Evolutionary conservation across 179 eudicot genomes (phyloP), one percentile per base, ranked within the genome.

Genomic region (Amaranthus tricolor): DNA sequence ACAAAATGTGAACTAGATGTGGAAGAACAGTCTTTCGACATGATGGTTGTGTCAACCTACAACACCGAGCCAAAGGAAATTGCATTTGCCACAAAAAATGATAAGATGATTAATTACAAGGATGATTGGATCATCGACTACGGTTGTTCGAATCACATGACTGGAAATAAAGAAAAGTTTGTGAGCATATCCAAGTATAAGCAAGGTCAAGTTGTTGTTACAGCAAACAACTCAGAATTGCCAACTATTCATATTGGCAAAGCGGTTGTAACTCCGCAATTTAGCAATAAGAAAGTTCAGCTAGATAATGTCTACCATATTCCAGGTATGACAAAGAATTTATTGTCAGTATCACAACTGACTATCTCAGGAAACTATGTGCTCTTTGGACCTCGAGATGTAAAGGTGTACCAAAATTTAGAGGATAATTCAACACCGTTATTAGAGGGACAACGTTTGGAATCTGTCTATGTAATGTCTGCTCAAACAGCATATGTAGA

Each of bases 111-210:
- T 5, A 74, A 74, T 10, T 74, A 74, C 43, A 43, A 51, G 12
- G 70, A 74, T 40, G 70, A 74, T 63, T 47, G 56, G 24, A 71
- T 71, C 24, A 24, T 71, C 21, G 66, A 73, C n/a, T 73, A 49
- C 0, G 58, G 62, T 3, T 74, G 76, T 52, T 74, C 76, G 57
- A 63, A 74, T 53, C 61, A 74, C 43, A 74, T 74, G 76, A 74
- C 62, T 0, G 43, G 70, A 5, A 51, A 74, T n/a, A 52, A 52
- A 40, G 31, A 43, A 6, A 74, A 74, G 5, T 53, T 63, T 19
- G 31, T 62, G 9, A 63, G 16, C 49, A 52, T 74, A 43, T 52
- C 14, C 1, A 54, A 71, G 2, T 57, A 54, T 44, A 71, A 69
- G 17, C 60, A 48, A 19, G 43, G 21, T n/a, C 52, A 66, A 19